Evolutionary conservation across 2,329 filamentous ascomycete genomes (phyloP).

Genomic region (Trichophyton rubrum): DNA sequence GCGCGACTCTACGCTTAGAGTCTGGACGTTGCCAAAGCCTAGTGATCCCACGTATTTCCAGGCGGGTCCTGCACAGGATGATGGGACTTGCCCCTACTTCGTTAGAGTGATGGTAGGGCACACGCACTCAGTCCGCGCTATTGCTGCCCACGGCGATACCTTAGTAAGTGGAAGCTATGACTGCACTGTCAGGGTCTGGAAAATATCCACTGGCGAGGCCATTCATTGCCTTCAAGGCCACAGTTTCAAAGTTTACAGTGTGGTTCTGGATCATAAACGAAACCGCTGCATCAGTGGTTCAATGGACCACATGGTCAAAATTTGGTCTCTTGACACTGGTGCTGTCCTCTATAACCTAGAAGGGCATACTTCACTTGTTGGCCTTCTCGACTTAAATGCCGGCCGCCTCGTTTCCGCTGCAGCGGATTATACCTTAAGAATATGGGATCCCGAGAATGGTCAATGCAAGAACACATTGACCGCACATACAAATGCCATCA

Average conservation of each 20-base stretch:
- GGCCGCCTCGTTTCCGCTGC: slow-evolving; percentile 88
- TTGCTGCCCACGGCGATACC: slow-evolving; percentile 86
- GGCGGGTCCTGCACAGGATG: slow-evolving; percentile 57
- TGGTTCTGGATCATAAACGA: slow-evolving; percentile 80
- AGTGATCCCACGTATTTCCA: slow-evolving; percentile 69
- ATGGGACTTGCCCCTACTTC: slow-evolving; percentile 84
- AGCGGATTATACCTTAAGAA: slow-evolving; percentile 84
- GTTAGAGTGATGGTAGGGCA: slow-evolving; percentile 78
- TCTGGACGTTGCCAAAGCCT: slow-evolving; percentile 83
- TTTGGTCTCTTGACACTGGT: slow-evolving; percentile 87
- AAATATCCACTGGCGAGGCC: slow-evolving; percentile 85
- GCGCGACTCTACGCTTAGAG: slow-evolving; percentile 80
- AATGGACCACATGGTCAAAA: slow-evolving; percentile 96
- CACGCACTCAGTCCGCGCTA: slow-evolving; percentile 85
- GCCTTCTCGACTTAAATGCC: slow-evolving; percentile 76
- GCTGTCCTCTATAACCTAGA: slow-evolving; percentile 78
- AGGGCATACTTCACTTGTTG: slow-evolving; percentile 83
- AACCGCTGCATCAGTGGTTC: slow-evolving; percentile 95
- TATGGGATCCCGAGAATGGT: slow-evolving; percentile 92
- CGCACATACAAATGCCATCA: slow-evolving; percentile 93
- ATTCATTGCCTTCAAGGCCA: slow-evolving; percentile 77
- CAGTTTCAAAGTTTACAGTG: slow-evolving; percentile 88
- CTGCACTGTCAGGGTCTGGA: slow-evolving; percentile 89
- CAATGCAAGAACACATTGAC: slow-evolving; percentile 81
- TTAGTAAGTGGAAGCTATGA: slow-evolving; percentile 98